A percentile compares a stretch with the other conserved stretches of the same genome.
Evolutionary conservation across 2,329 filamentous ascomycete species (phyloP).

Genomic region (Fusarium verticillioides): DNA sequence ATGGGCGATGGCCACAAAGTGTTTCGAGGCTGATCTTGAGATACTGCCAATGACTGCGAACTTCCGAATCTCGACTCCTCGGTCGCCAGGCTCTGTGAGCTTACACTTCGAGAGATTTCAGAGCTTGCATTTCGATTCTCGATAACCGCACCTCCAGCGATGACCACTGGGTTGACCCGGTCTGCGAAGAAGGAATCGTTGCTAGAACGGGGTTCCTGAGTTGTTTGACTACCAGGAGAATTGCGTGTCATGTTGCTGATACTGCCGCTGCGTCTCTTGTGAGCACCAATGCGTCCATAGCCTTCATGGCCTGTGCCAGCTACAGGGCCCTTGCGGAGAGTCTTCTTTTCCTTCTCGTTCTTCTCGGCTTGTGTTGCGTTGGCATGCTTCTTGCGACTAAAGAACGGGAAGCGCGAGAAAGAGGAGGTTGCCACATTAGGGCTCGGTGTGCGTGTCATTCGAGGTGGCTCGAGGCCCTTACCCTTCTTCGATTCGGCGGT

Average conservation of each 20-base stretch:
- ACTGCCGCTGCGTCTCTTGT: slow-evolving; percentile 73
- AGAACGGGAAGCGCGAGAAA: slow-evolving; percentile 79
- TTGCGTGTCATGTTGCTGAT: slow-evolving; percentile 60
- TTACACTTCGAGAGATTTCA: slow-evolving; percentile 61
- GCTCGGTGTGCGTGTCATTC: slow-evolving; percentile 59
- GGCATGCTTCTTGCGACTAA: slow-evolving; percentile 75
- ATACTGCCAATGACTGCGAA: slow-evolving; percentile 55
- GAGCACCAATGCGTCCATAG: slow-evolving; percentile 73
- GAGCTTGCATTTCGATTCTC: slow-evolving; percentile 68
- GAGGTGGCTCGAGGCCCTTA: slow-evolving; percentile 32
- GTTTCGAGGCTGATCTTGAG: slow-evolving; percentile 54
- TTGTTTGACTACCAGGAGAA: slow-evolving; percentile 57
- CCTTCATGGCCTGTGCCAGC: slow-evolving; percentile 96
- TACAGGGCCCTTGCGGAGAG: slow-evolving; percentile 77
- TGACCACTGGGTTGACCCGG: slow-evolving; percentile 73
- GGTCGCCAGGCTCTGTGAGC: slow-evolving; percentile 58
- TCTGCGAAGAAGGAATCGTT: slow-evolving; percentile 69
- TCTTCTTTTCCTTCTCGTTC: slow-evolving; percentile 55
- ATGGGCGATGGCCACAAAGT: slow-evolving; percentile 66
- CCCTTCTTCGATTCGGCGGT: slow-evolving; percentile 35
- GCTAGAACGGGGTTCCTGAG: slow-evolving; percentile 63
- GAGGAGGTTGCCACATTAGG: slow-evolving; percentile 65
- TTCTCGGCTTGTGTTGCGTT: slow-evolving; percentile 62
- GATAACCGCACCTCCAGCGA: slow-evolving; percentile 70
- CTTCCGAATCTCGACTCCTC: slow-evolving; percentile 52